phyloP scores from a whole-genome alignment of 2,329 filamentous ascomycete genomes.

The Cladosporium sp. region DNA sequence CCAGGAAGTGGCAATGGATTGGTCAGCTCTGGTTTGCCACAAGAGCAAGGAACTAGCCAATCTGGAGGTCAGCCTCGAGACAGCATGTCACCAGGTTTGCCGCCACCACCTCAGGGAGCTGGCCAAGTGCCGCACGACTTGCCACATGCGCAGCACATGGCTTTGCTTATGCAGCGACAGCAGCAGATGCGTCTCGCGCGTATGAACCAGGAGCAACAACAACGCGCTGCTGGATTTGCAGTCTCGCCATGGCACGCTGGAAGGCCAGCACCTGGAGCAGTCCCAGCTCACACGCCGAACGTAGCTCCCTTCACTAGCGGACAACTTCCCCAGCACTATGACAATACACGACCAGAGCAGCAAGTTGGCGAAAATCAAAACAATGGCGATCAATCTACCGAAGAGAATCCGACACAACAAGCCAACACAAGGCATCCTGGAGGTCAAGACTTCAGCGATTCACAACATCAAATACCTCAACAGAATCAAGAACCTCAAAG shows the following conservation, averaged over 20 bases:
- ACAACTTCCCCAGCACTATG: background rate
- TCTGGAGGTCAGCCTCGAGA: background rate
- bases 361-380: background rate
- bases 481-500: constrained; percentile 10
- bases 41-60: constrained; percentile 1
- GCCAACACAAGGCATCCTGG: background rate
- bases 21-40: background rate
- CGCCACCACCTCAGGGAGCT: background rate
- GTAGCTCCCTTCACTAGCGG: background rate
- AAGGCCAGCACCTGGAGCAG: background rate
- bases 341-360: no score
- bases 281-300: background rate
- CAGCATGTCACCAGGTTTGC: background rate
- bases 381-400: background rate
- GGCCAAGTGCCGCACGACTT: background rate
- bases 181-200: constrained; percentile 7
- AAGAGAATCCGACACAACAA: background rate
- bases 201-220: constrained; percentile 14
- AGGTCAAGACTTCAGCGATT: background rate
- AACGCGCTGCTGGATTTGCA: constrained; percentile 9
- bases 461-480: background rate
- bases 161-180: constrained; percentile 16
- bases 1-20: background rate
- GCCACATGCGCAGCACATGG: constrained; percentile 10
- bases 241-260: background rate